Conservation (phyloP, 805 yeast species). For the Yueomyces sp. region DNA sequence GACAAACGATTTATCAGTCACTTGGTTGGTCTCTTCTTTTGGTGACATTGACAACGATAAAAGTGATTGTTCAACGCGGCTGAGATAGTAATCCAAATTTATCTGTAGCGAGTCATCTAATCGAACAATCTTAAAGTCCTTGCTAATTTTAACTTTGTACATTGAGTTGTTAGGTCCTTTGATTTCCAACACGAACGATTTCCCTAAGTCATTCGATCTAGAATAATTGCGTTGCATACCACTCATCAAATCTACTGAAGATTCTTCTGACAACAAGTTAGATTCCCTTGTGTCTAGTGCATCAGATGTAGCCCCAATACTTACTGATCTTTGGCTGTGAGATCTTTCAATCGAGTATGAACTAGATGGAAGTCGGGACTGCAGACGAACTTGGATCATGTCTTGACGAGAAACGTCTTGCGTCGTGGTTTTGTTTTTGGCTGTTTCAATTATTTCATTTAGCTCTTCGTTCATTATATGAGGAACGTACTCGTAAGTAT, state of each 20-base stretch:
- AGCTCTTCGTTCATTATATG: conserved; percentile 8
- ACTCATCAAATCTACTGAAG: background rate
- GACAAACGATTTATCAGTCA: background rate
- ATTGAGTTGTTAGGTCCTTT: background rate
- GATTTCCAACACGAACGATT: background rate
- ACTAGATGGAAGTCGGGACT: background rate
- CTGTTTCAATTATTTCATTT: conserved; percentile 4
- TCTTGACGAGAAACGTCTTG: background rate
- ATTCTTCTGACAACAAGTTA: background rate
- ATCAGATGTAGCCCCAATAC: background rate
- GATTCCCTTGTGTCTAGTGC: background rate
- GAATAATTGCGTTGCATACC: background rate
- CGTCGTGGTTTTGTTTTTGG: background rate
- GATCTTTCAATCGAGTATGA: background rate
- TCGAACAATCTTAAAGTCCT: background rate
- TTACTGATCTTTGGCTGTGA: background rate
- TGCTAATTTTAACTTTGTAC: background rate
- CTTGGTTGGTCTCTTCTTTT: background rate
- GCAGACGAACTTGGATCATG: background rate
- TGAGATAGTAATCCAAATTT: background rate
- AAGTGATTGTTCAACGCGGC: background rate
- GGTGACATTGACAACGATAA: background rate
- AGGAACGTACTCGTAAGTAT: conserved; percentile 2
- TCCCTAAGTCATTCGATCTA: background rate
- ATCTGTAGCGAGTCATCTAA: background rate